Conservation (phyloP, 805 yeast genomes). For the Monosporozyma servazzii region DNA sequence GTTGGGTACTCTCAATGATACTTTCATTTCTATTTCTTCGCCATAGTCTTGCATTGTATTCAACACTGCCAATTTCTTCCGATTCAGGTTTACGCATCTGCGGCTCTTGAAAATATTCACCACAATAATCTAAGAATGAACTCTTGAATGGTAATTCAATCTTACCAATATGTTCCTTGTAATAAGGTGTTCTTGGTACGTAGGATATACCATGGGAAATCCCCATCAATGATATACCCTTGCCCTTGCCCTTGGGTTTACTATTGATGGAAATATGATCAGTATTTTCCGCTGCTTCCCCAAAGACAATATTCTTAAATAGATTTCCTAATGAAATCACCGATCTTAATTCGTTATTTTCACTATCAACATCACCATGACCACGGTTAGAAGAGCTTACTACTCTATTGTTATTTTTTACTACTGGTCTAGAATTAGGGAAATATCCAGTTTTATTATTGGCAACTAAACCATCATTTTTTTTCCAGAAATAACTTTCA, state of each 20-base stretch:
- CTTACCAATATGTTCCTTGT: conserved; percentile 23
- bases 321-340: conserved; percentile 22
- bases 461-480: conserved; percentile 23
- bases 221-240: conserved; percentile 18
- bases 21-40: conserved; percentile 80
- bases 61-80: conserved; percentile 88
- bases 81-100: conserved; percentile 77
- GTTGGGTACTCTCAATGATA: conserved; percentile 81
- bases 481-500: conserved; percentile 54
- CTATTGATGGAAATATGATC: conserved; percentile 16
- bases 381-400: background rate
- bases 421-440: background rate
- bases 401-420: background rate
- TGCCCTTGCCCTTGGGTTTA: conserved; percentile 15
- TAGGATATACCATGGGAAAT: conserved; percentile 36
- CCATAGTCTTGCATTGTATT: conserved; percentile 77
- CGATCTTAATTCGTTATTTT: background rate
- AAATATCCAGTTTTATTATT: conserved; percentile 4
- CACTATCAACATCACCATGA: background rate
- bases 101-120: conserved; percentile 94
- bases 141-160: conserved; percentile 45
- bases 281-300: conserved; percentile 8
- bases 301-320: conserved; percentile 23
- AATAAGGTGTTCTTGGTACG: conserved; percentile 52
- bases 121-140: conserved; percentile 59